A percentile compares a stretch with the other conserved stretches of the same genome.
These are phyloP conservation scores for Cubamyces lactineus DNA, from an alignment of 768 basidiomycete species.

Conservation along the genomic window DNA sequence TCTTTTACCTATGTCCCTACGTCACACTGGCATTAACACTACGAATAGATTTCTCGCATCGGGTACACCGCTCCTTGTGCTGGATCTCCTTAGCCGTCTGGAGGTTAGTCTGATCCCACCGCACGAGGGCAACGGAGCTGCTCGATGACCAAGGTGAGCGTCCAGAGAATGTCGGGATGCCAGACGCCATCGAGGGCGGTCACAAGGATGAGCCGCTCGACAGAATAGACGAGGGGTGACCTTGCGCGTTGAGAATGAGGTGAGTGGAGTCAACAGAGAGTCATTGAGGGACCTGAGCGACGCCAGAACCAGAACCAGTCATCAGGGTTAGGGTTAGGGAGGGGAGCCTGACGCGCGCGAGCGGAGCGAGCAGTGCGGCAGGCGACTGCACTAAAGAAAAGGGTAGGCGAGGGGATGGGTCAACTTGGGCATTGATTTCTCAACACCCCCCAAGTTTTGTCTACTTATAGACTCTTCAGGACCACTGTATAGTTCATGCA, in stretches of 20 bases:
- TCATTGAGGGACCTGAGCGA: constrained; percentile 26
- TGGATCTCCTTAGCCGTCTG: constrained; percentile 50
- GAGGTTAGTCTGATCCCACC: constrained; percentile 55
- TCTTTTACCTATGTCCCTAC: too few species aligned
- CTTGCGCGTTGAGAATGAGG: constrained; percentile 38
- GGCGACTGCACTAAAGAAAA: too few species aligned
- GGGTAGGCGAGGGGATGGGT: too few species aligned
- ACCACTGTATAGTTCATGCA: too few species aligned
- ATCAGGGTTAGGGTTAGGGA: too few species aligned
- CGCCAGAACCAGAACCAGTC: constrained; percentile 18
- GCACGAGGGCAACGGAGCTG: constrained; percentile 44
- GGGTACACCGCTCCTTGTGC: constrained; percentile 33
- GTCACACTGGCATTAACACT: too few species aligned
- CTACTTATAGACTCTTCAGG: too few species aligned
- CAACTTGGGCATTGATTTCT: too few species aligned
- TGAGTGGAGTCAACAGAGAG: constrained; percentile 39
- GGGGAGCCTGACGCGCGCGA: too few species aligned
- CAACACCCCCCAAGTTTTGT: too few species aligned
- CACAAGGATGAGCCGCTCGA: constrained; percentile 50
- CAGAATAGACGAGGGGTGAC: constrained; percentile 43
- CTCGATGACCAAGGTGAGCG: constrained; percentile 43
- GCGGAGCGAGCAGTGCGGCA: too few species aligned
- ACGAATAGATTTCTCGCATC: constrained; percentile 43
- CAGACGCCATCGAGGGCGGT: constrained; percentile 48
- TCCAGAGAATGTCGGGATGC: constrained; percentile 42